Base-by-base conservation (phyloP, 371 early-diverging fungal species). In the Mucor velutinosus region DNA sequence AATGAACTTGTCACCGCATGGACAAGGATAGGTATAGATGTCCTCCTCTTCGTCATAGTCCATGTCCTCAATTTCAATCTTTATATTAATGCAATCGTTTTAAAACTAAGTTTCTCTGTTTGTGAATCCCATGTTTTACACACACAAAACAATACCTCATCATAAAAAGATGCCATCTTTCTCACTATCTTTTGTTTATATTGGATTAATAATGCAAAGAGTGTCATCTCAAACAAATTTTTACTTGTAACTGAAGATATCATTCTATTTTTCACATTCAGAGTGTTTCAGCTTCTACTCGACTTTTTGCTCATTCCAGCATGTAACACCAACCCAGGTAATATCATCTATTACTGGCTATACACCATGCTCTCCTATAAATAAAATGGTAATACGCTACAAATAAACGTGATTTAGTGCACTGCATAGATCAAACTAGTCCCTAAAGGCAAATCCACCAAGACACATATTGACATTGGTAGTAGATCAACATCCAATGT, bases 1-100 rank as follows among this genome's bases (percentile, higher is more conserved):
- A 69, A 92, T 89, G 78, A 99, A 99, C 45, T 89, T 87, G 86
- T 99, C 99, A 14, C 99, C 99, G 81, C 99, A 99, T 17, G 99
- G 99, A 77, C 99, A 99, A 45, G 99, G 99, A 81, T 97, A 99
- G 43, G 87, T 89, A 81, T 95, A 99, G 25, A 88, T 75, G 64
- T 90, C 80, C 37, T 83, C 86, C 53, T 93, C 95, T 69, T 92
- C 92, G 71, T 96, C 92, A 74, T 92, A 99, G 66, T 95, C 95
- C 90, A 99, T 94, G 76, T 99, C 98, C 78, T 98, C 94, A 45
- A 98, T 93, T 76, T 98, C 97, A 62, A 96, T 83, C 83, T 83
- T 69, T 60, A 30, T 19, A 23, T 58, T 23, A 4, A 19, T 75
- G 72, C 39, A 4, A 39, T 41, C 11, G 17, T 23, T 37, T 23